Conservation (phyloP, 108 stramenopile species). For the Nitzschia palea region DNA sequence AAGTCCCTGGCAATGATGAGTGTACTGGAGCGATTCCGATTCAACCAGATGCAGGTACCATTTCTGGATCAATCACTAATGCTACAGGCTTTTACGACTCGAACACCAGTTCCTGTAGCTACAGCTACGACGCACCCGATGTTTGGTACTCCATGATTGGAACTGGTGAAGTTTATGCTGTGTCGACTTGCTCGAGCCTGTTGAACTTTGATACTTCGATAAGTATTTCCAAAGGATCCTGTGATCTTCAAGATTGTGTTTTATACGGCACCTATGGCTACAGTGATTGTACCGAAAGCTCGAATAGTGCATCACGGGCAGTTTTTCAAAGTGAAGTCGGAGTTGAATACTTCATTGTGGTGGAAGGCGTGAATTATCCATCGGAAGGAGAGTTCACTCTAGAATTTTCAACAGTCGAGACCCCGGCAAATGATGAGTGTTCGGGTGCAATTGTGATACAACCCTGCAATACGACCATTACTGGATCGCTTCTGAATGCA, state of each 20-base stretch:
- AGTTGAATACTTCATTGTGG: constrained; percentile 25
- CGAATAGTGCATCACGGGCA: background rate
- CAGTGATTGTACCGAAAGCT: constrained; percentile 16
- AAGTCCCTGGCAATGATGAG: constrained; percentile 10
- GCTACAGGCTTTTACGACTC: background rate
- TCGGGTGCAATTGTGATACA: constrained; percentile 1
- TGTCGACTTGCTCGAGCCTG: background rate
- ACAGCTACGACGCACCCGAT: background rate
- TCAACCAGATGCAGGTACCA: background rate
- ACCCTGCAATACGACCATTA: background rate
- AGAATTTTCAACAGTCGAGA: constrained; percentile 1
- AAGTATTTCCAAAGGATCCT: background rate
- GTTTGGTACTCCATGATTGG: constrained; percentile 11
- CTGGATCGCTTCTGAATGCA: background rate
- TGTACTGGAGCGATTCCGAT: constrained; percentile 10
- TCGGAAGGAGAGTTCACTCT: constrained; percentile 14
- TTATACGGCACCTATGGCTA: background rate
- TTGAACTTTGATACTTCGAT: background rate
- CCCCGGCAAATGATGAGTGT: constrained; percentile 14
- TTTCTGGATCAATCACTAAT: constrained; percentile 1
- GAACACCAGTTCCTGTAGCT: too few relatives aligned
- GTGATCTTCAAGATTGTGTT: constrained; percentile 19
- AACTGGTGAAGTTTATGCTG: background rate
- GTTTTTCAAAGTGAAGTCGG: constrained; percentile 13
- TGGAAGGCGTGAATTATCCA: background rate